Evolutionary conservation across 2,329 filamentous ascomycete genomes (phyloP).

Genomic region (Fusarium zealandicum): DNA sequence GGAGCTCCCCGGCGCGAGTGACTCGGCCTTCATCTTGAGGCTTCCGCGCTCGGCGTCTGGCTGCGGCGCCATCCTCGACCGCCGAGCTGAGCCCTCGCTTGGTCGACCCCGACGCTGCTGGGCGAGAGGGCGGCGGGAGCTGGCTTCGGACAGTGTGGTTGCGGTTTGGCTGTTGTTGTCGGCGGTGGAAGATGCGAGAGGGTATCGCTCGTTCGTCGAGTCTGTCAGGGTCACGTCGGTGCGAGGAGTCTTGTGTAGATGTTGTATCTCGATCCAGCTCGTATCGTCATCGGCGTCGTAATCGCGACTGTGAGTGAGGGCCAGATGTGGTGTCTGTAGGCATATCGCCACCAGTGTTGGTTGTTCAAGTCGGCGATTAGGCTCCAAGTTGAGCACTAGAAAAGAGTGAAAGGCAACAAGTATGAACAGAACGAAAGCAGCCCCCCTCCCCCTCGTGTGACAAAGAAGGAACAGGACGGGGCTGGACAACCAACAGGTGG

Average conservation of each 20-base stretch:
- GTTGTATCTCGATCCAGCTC: slow-evolving; percentile 1
- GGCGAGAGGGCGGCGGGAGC: slow-evolving; percentile 27
- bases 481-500: slow-evolving; percentile 20
- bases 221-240: slow-evolving; percentile 29
- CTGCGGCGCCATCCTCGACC: slow-evolving; percentile 51
- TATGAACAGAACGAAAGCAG: slow-evolving; percentile 5
- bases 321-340: slow-evolving; percentile 11
- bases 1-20: slow-evolving; percentile 57
- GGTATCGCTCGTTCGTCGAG: slow-evolving; percentile 17
- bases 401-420: neutral
- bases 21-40: slow-evolving; percentile 66
- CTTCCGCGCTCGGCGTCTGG: slow-evolving; percentile 63
- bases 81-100: slow-evolving; percentile 37
- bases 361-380: slow-evolving; percentile 14
- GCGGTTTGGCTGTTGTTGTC: slow-evolving; percentile 15
- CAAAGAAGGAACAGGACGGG: slow-evolving; percentile 28
- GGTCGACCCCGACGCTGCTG: slow-evolving; percentile 21
- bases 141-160: slow-evolving; percentile 21
- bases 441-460: neutral
- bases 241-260: slow-evolving; percentile 5
- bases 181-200: slow-evolving; percentile 18
- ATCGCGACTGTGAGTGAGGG: slow-evolving; percentile 15
- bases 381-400: neutral
- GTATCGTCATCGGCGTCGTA: slow-evolving; percentile 24
- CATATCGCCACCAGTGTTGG: slow-evolving; percentile 32